Base-by-base conservation (phyloP, 2,329 filamentous ascomycete species). In the Tolypocladium tropicale region DNA sequence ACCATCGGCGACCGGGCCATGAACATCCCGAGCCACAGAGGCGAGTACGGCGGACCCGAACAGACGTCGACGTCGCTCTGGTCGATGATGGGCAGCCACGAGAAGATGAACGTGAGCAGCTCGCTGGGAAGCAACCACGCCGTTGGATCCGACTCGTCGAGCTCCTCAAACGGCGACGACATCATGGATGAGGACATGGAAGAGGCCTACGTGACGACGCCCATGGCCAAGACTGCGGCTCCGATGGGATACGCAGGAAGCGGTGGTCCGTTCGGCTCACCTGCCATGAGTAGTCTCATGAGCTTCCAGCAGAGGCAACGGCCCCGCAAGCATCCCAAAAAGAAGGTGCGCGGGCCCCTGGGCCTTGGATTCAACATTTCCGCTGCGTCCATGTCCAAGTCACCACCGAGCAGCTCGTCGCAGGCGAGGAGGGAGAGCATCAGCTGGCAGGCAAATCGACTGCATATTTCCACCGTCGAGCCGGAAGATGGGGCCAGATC, bases 391-490 rank as follows among this genome's bases (percentile, higher is more conserved):
- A 65, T 86, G 0, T 89, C 90, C 12, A 85, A 84, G 56, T 96
- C 91, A 18, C 91, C 93, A 11, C 89, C 92, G 10, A 76, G 72
- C 64, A 59, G 68, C 62, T 59, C 71, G 41, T 61, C 74, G 4
- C 76, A 79, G 41, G 80, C 87, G 10, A 81, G 93, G 49, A 80
- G 93, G 48, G 92, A 96, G 70, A 96, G 90, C 69, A 85, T 97
- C 58, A 95, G 89, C 61, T 85, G 94, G 76, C 90, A 92, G 39
- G 92, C 92, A 18, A 92, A 94, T 62, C 90, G 95, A 64, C 74
- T 96, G 23, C 87, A 94, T 61, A 87, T 96, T 39, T 85, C 83
- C 54, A 82, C 90, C 4, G 91, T 86, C 62, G 92, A 76, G 34
- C 67, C 65, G 6, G 74, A 96, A 64, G 91, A 75, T 41, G 68